Base-by-base conservation (phyloP, 208 protist genomes). In the Phytomonas francai region DNA sequence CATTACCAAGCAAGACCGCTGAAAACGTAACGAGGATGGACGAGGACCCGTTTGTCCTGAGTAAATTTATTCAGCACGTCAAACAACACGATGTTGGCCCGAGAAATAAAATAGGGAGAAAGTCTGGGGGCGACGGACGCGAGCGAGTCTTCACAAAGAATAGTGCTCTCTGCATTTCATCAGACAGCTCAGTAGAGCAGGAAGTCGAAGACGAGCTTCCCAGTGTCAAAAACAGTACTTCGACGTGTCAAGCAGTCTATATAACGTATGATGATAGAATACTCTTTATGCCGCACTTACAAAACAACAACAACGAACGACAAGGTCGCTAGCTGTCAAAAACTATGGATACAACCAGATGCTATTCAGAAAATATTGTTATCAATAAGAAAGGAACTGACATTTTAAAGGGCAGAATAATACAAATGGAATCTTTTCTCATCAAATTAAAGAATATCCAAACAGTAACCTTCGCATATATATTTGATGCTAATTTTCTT, bases 1-100 rank as follows among this genome's bases (percentile, higher is more conserved):
- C 68, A 58, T 33, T 31, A 19, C 61, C 54, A 39, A 57, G 68
- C 36, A 70, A 73, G 22, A 70, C 82, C 34, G 70, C 65, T 39
- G 51, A 33, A 19, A 70, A 76, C 64, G 51, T 78, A 33, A 54
- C 63, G 30, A 72, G 63, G 25, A 74, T 71, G 5, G 81, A 89
- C 42, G 74, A 88, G 36, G 83, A 94, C 58, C 88, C 88, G 11
- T 61, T 84, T 29, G 77, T 82, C 30, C 68, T 94, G 8, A 76
- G 63, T 32, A 32, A 72, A 25, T 73, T 94, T 34, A 65, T 91
- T 54, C 62, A 70, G 51, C 80, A 89, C 72, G 83, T 76, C 0
- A 68, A 71, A 57, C 22, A 45, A 16, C 65, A 69, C 33, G 75
- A 79, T 28, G 29, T 34, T 16, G 57, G 28, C 12, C 12, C 39